phyloP scores from a whole-genome alignment of 2,329 filamentous ascomycete genomes.

The Raffaelea deltoideospora region DNA sequence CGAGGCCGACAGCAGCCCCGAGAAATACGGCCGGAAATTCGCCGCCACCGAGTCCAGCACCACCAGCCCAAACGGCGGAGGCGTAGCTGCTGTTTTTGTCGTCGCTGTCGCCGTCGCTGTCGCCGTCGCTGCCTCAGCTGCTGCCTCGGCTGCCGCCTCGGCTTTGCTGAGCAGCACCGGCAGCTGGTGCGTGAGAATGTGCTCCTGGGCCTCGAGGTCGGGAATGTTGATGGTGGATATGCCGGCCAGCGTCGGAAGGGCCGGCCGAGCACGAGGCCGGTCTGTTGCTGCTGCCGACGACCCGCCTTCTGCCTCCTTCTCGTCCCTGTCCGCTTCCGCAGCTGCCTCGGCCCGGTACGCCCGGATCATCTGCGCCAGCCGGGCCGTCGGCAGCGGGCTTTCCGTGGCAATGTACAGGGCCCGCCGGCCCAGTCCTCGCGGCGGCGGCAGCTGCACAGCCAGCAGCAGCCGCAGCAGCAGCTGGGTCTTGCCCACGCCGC shows the following conservation, averaged over 20 bases:
- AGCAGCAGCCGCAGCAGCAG: slow-evolving; percentile 76
- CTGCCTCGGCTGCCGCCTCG: slow-evolving; percentile 48
- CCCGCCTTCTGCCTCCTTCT: no score
- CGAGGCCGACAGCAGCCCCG: no score
- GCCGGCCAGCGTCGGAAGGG: slow-evolving; percentile 56
- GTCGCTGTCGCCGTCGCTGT: no score
- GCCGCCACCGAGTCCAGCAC: slow-evolving; percentile 86
- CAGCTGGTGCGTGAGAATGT: slow-evolving; percentile 85
- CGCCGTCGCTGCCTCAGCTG: slow-evolving; percentile 43
- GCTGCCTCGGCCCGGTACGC: slow-evolving; percentile 48
- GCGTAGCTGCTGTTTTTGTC: no score
- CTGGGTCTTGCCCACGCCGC: slow-evolving; percentile 89
- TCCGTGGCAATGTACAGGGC: slow-evolving; percentile 93
- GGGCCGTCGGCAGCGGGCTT: slow-evolving; percentile 64
- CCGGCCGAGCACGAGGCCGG: no score
- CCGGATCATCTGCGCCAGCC: slow-evolving; percentile 64
- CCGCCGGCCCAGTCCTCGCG: slow-evolving; percentile 54
- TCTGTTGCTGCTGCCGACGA: no score
- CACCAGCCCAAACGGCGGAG: slow-evolving; percentile 68
- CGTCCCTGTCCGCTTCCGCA: slow-evolving; percentile 21
- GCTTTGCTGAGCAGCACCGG: slow-evolving; percentile 49
- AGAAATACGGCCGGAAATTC: slow-evolving; percentile 88
- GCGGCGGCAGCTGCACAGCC: slow-evolving; percentile 64
- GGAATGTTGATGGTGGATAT: slow-evolving; percentile 72
- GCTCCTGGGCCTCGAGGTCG: slow-evolving; percentile 87